Conservation (phyloP, 2,329 filamentous ascomycete genomes). For the Epichloe sylvatica region DNA sequence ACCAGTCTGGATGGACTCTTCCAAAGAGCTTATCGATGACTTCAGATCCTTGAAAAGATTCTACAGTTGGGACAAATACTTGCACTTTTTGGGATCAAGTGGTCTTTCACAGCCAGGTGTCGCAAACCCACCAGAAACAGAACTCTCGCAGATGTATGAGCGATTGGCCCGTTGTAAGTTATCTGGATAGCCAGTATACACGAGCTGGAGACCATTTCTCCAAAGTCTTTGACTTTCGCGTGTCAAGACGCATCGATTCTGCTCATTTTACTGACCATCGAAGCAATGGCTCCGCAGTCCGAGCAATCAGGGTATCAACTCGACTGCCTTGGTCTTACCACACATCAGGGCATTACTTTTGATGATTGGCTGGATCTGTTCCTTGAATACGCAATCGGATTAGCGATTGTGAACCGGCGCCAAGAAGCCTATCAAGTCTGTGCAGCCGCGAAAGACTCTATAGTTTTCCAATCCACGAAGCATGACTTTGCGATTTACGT, state of each 20-base stretch:
- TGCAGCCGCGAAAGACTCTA: conserved; percentile 63
- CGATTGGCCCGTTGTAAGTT: conserved; percentile 39
- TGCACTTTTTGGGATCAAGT: conserved; percentile 37
- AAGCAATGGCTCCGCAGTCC: conserved; percentile 8
- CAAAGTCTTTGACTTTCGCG: no score
- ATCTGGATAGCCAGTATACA: neutral
- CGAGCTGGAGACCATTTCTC: no score
- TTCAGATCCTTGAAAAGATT: conserved; percentile 50
- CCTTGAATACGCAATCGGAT: conserved; percentile 67
- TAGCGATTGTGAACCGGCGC: conserved; percentile 53
- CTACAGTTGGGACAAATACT: conserved; percentile 53
- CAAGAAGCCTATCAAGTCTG: conserved; percentile 69
- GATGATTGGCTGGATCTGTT: conserved; percentile 81
- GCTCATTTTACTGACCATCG: neutral
- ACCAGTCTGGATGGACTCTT: conserved; percentile 42
- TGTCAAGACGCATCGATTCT: no score
- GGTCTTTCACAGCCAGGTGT: conserved; percentile 10
- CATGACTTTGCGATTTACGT: conserved; percentile 61
- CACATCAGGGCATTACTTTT: conserved; percentile 68
- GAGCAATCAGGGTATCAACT: conserved; percentile 4
- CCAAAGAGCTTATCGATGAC: conserved; percentile 46
- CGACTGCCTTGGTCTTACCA: conserved; percentile 2
- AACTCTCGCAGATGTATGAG: conserved; percentile 41
- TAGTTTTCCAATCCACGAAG: conserved; percentile 62
- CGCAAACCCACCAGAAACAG: conserved; percentile 22